phyloP scores from a whole-genome alignment of 768 basidiomycete species.

The Kwoniella bestiolae region DNA sequence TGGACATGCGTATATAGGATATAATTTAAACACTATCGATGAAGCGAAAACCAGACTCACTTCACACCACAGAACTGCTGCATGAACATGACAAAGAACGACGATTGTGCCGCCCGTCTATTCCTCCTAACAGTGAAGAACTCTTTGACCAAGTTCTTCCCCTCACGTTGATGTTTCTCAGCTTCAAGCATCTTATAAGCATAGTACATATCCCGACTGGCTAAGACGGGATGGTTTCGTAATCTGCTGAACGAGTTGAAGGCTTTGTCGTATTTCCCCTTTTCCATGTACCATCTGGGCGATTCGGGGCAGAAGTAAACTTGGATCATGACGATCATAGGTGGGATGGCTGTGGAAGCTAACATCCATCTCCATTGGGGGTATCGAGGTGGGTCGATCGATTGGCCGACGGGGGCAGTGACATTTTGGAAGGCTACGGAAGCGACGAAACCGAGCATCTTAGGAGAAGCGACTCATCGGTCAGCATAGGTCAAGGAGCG shows the following conservation, averaged over 20 bases:
- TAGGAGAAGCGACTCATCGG: too few relatives aligned
- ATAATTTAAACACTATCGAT: too few relatives aligned
- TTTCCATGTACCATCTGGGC: conserved; percentile 59
- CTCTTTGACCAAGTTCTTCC: conserved; percentile 48
- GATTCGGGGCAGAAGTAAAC: conserved; percentile 53
- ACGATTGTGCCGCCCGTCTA: conserved; percentile 58
- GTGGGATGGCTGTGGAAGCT: conserved; percentile 51
- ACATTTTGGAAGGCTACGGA: conserved; percentile 42
- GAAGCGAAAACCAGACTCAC: too few relatives aligned
- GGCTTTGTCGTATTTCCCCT: conserved; percentile 55
- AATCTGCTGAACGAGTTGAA: conserved; percentile 54
- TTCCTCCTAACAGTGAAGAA: conserved; percentile 59
- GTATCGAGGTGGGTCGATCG: conserved; percentile 11
- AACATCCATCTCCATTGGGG: conserved; percentile 57
- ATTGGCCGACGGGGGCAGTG: conserved; percentile 16
- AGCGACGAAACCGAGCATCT: conserved; percentile 36
- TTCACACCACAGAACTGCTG: conserved; percentile 57
- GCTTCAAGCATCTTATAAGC: conserved; percentile 49
- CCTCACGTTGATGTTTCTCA: conserved; percentile 22
- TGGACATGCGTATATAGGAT: too few relatives aligned
- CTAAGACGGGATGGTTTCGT: conserved; percentile 55
- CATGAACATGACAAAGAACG: conserved; percentile 57
- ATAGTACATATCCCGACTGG: conserved; percentile 58
- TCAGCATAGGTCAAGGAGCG: too few relatives aligned
- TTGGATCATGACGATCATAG: conserved; percentile 34